Conservation (phyloP, 768 basidiomycete genomes). For the Tephrocybe rancida region DNA sequence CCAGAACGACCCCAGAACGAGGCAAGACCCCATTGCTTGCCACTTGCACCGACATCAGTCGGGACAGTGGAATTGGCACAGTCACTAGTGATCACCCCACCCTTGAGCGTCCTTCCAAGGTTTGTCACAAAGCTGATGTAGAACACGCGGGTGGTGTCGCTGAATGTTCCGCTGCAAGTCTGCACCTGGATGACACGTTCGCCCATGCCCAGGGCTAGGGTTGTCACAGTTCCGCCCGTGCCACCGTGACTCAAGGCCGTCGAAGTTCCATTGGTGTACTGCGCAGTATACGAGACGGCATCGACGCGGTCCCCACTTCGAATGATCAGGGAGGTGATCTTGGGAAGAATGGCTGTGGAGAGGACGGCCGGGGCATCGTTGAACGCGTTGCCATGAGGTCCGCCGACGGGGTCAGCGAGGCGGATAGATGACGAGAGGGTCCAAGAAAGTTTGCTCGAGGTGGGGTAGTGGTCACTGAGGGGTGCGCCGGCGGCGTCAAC, state of each 20-base stretch:
- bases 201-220: constrained; percentile 25
- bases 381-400: constrained; percentile 33
- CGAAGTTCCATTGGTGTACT: constrained; percentile 18
- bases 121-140: constrained; percentile 32
- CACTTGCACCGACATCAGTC: constrained; percentile 27
- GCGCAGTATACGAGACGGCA: constrained; percentile 27
- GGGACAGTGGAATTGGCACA: constrained; percentile 30
- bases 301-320: constrained; percentile 34
- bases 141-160: constrained; percentile 32
- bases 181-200: constrained; percentile 26
- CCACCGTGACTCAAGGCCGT: constrained; percentile 32
- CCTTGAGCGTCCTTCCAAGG: constrained; percentile 25
- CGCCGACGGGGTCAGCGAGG: constrained; percentile 34
- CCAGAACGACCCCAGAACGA: constrained; percentile 34
- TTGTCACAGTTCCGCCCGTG: constrained; percentile 30
- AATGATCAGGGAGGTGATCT: constrained; percentile 31
- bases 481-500: constrained; percentile 27
- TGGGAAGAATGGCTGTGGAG: constrained; percentile 19
- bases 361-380: constrained; percentile 30
- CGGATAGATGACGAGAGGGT: constrained; percentile 29
- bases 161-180: constrained; percentile 28
- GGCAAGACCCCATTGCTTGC: constrained; percentile 29
- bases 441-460: constrained; percentile 31
- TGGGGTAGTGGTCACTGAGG: constrained; percentile 39
- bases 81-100: constrained; percentile 28